A percentile compares a stretch with the other conserved stretches of the same genome.
Conservation (phyloP, 2,329 filamentous ascomycete genomes). For the Gaeumannomyces sp. region DNA sequence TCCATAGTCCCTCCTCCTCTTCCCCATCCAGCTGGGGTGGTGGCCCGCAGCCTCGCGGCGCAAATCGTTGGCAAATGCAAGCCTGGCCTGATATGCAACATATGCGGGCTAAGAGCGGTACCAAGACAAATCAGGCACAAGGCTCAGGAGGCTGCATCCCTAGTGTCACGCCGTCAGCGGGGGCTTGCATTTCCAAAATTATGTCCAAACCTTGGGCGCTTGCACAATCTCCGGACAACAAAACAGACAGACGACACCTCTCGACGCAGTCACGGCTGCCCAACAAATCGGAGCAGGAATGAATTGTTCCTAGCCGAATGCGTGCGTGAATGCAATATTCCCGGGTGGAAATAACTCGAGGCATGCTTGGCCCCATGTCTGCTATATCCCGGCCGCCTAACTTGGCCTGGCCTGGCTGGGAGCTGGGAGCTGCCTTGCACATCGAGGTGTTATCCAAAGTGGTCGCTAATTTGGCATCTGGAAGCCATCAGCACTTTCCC, state of each 20-base stretch:
- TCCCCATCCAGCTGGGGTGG: too few species aligned
- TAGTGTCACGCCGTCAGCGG: neutral
- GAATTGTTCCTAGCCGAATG: too few species aligned
- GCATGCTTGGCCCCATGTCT: too few species aligned
- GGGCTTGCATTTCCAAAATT: neutral
- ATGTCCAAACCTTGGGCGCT: neutral
- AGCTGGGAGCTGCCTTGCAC: neutral
- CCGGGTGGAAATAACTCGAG: too few species aligned
- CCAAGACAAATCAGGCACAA: neutral
- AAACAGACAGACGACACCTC: neutral
- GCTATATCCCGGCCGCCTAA: too few species aligned
- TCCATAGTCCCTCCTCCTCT: neutral
- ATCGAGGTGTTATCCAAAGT: neutral
- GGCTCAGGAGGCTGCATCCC: neutral
- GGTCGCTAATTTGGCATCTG: neutral
- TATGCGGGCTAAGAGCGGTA: neutral
- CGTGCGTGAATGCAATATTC: too few species aligned
- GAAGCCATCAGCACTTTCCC: neutral
- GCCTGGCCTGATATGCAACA: neutral
- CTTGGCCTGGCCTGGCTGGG: too few species aligned
- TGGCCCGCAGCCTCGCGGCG: neutral
- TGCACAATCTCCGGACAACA: neutral
- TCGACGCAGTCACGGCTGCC: neutral
- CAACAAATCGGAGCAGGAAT: neutral
- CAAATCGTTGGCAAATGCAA: neutral